A percentile compares a stretch with the other conserved stretches of the same genome.
phyloP scores from a whole-genome alignment of 225 moss, liverwort and hornwort genomes.

The Straminergon stramineum region DNA sequence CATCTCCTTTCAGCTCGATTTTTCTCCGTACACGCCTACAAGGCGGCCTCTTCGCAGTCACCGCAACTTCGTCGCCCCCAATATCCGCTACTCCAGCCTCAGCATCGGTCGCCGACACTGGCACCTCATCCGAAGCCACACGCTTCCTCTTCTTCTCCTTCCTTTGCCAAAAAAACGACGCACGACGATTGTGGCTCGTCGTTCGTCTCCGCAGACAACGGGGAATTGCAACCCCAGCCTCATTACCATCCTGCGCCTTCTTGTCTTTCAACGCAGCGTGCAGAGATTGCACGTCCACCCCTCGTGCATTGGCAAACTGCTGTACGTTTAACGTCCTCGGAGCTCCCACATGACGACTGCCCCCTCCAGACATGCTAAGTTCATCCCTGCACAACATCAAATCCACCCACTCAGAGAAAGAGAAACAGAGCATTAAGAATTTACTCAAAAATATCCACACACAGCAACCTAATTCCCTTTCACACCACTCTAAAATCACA shows the following conservation, averaged over 20 bases:
- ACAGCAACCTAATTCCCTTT: background rate
- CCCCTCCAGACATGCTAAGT: conserved; percentile 17
- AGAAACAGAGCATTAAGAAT: background rate
- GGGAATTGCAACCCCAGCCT: conserved; percentile 16
- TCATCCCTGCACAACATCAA: background rate
- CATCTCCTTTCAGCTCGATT: conserved; percentile 67
- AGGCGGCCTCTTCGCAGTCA: conserved; percentile 14
- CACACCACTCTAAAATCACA: background rate
- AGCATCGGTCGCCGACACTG: background rate
- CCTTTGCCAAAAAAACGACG: conserved; percentile 40
- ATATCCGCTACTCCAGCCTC: background rate
- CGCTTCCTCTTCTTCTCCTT: conserved; percentile 34
- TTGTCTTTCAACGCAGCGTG: conserved; percentile 33
- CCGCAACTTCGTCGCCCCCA: background rate
- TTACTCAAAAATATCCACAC: background rate
- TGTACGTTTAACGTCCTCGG: conserved; percentile 73
- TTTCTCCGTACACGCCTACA: conserved; percentile 77
- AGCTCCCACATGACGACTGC: conserved; percentile 46
- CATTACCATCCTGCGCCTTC: background rate
- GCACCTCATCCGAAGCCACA: background rate
- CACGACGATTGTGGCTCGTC: conserved; percentile 80
- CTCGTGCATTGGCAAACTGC: conserved; percentile 69
- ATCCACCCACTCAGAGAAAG: background rate
- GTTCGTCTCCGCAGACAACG: conserved; percentile 85
- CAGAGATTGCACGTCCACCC: conserved; percentile 54